A percentile compares a stretch with the other conserved stretches of the same genome.
phyloP scores from a whole-genome alignment of 2,329 filamentous ascomycete genomes.

The Torrubiellomyces zombiae region DNA sequence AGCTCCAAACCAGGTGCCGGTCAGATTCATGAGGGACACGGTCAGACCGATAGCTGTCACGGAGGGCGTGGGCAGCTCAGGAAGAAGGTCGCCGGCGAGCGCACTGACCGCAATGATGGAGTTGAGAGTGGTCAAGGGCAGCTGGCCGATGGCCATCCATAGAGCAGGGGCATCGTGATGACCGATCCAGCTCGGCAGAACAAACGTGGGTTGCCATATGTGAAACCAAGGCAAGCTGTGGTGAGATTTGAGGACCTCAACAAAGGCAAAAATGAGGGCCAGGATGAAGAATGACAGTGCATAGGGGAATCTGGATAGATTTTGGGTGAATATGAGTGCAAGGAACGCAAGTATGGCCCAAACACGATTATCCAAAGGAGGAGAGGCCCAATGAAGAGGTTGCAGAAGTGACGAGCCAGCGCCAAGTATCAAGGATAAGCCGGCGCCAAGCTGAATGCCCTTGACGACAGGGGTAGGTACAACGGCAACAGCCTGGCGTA shows the following conservation, averaged over 20 bases:
- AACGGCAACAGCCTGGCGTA: constrained; percentile 53
- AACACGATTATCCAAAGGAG: constrained; percentile 60
- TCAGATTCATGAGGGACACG: constrained; percentile 68
- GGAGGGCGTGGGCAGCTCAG: constrained; percentile 46
- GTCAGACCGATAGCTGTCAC: constrained; percentile 68
- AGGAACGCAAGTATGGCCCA: constrained; percentile 64
- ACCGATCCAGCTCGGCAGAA: constrained; percentile 18
- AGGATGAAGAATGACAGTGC: constrained; percentile 55
- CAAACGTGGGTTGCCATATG: constrained; percentile 41
- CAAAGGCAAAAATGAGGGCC: constrained; percentile 47
- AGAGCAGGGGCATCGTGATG: constrained; percentile 16
- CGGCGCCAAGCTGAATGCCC: constrained; percentile 86
- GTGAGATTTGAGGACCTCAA: constrained; percentile 16
- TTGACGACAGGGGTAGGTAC: constrained; percentile 82
- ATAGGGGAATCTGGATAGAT: constrained; percentile 55
- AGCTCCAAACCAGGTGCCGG: constrained; percentile 78
- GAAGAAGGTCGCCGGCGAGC: constrained; percentile 61
- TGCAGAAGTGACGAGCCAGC: constrained; percentile 53
- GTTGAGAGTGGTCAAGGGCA: constrained; percentile 84
- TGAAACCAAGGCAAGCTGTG: constrained; percentile 31
- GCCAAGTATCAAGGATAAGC: constrained; percentile 64
- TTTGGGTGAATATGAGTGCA: constrained; percentile 50
- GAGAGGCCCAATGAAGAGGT: constrained; percentile 49
- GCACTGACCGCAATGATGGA: constrained; percentile 79
- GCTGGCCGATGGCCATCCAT: constrained; percentile 61